phyloP scores from a whole-genome alignment of 1,284 basidiomycete species.

The Sporisorium reilianum region DNA sequence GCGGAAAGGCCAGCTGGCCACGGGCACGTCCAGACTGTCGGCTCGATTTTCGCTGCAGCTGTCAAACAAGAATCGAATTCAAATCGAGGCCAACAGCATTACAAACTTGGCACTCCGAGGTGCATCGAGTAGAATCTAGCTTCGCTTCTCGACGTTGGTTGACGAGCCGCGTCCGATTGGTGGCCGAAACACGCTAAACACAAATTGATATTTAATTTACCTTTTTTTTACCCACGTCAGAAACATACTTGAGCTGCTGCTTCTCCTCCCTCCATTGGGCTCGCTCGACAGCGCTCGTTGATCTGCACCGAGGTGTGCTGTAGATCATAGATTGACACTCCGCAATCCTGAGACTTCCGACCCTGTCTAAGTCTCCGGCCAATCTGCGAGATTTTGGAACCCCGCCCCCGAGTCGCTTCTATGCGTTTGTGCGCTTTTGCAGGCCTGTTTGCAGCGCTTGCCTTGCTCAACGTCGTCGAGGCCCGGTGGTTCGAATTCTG shows the following conservation, averaged over 20 bases:
- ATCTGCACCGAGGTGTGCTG: conserved; percentile 4
- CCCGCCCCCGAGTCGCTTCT: not conserved
- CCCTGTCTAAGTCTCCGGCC: no score
- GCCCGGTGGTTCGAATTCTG: no score
- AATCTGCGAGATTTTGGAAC: no score
- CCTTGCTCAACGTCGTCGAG: no score
- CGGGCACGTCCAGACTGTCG: not conserved
- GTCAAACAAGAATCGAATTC: conserved; percentile 1
- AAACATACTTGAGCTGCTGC: not conserved
- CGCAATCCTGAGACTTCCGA: conserved; percentile 3
- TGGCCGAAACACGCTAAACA: no score
- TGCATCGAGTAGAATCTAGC: conserved; percentile 1
- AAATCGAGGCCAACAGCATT: not conserved
- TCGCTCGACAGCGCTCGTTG: not conserved
- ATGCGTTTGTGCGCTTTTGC: not conserved
- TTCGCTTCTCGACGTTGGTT: not conserved
- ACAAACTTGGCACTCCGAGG: not conserved
- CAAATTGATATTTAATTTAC: no score
- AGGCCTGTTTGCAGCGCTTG: no score
- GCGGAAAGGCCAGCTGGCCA: not conserved
- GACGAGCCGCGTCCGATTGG: conserved; percentile 5
- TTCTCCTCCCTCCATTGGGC: not conserved
- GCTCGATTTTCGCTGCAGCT: conserved; percentile 2
- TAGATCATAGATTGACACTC: conserved; percentile 30
- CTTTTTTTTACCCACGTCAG: conserved; percentile 11